These are phyloP conservation scores for Aureobasidium sp. DNA, from an alignment of 2,329 filamentous ascomycete genomes.

Conservation along the genomic window DNA sequence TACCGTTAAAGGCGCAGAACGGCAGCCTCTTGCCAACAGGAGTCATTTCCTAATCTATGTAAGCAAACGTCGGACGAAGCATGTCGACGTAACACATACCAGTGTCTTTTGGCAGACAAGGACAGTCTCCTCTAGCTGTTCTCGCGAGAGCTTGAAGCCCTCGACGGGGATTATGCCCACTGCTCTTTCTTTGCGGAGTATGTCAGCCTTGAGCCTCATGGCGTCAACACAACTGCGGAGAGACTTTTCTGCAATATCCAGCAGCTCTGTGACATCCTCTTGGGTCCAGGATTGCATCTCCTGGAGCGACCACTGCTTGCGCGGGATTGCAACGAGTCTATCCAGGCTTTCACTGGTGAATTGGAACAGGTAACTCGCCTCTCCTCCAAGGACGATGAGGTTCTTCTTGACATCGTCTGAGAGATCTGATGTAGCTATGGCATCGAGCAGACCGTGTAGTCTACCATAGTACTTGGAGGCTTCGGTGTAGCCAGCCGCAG, in stretches of 20 bases:
- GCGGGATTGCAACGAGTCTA: slow-evolving; percentile 59
- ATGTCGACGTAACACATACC: slow-evolving; percentile 22
- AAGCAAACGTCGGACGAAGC: neutral
- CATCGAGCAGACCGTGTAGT: slow-evolving; percentile 78
- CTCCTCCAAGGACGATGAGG: slow-evolving; percentile 87
- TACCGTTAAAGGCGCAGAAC: slow-evolving; percentile 94
- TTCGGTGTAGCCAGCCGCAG: slow-evolving; percentile 89
- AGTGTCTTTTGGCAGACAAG: slow-evolving; percentile 89
- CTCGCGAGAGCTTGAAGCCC: slow-evolving; percentile 55
- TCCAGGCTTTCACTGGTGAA: slow-evolving; percentile 60
- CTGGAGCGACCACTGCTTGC: slow-evolving; percentile 64
- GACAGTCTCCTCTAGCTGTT: slow-evolving; percentile 92
- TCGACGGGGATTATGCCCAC: slow-evolving; percentile 43
- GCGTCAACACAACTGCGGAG: slow-evolving; percentile 73
- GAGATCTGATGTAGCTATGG: slow-evolving; percentile 59
- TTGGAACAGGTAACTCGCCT: slow-evolving; percentile 90
- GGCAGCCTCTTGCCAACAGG: slow-evolving; percentile 63
- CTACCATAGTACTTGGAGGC: slow-evolving; percentile 80
- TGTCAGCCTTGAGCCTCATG: slow-evolving; percentile 68
- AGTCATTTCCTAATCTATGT: slow-evolving; percentile 57
- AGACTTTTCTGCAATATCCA: slow-evolving; percentile 82
- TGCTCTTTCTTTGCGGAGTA: slow-evolving; percentile 78
- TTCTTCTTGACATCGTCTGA: slow-evolving; percentile 64
- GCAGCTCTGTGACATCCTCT: slow-evolving; percentile 66
- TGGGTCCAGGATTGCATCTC: slow-evolving; percentile 75